phyloP scores from a whole-genome alignment of 768 basidiomycete genomes.

The Suillus clintonianus region DNA sequence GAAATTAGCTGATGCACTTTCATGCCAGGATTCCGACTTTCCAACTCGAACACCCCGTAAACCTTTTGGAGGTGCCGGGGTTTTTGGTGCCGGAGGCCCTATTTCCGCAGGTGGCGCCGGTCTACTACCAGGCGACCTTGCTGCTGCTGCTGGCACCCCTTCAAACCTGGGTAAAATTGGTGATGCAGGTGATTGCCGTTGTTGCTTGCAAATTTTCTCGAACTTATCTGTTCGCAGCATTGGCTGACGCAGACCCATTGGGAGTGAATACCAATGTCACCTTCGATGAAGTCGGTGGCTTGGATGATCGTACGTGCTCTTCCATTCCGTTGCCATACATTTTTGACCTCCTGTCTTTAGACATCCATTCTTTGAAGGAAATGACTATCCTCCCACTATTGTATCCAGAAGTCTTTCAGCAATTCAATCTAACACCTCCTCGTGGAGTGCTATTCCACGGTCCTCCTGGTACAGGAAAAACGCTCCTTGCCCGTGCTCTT shows the following conservation, averaged over 20 bases:
- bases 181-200: slow-evolving; percentile 54
- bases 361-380: slow-evolving; percentile 96
- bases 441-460: slow-evolving; percentile 97
- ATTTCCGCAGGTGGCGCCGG: slow-evolving; percentile 54
- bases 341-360: slow-evolving; percentile 38
- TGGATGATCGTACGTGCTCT: slow-evolving; percentile 78
- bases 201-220: slow-evolving; percentile 15
- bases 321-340: neutral
- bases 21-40: slow-evolving; percentile 67
- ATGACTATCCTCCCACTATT: slow-evolving; percentile 96
- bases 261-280: slow-evolving; percentile 92
- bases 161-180: slow-evolving; percentile 86
- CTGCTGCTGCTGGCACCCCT: slow-evolving; percentile 75
- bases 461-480: slow-evolving; percentile 98
- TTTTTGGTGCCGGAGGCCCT: slow-evolving; percentile 41
- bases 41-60: slow-evolving; percentile 71
- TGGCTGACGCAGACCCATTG: slow-evolving; percentile 94
- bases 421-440: slow-evolving; percentile 92
- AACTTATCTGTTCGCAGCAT: slow-evolving; percentile 44
- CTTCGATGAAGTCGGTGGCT: slow-evolving; percentile 94
- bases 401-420: slow-evolving; percentile 96
- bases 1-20: slow-evolving; percentile 1
- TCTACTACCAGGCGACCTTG: slow-evolving; percentile 57
- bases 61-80: slow-evolving; percentile 55
- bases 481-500: slow-evolving; percentile 88